Conservation (phyloP, 768 basidiomycete genomes). For the Pisolithus tinctorius region DNA sequence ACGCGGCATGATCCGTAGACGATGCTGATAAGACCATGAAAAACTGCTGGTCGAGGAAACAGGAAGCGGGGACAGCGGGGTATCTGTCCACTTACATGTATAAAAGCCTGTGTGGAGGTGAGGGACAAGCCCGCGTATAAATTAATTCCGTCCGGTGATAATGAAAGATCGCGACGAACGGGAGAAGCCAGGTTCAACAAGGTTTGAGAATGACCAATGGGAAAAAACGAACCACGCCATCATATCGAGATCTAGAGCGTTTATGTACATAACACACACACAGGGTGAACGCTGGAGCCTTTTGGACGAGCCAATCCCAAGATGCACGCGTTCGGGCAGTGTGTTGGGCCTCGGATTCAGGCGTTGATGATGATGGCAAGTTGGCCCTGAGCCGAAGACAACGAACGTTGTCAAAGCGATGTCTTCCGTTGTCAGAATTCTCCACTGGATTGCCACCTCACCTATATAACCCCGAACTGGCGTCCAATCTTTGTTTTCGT, state of each 20-base stretch:
- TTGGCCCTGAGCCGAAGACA: background rate
- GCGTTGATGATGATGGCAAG: background rate
- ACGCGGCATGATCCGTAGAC: background rate
- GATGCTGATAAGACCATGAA: background rate
- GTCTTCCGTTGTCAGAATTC: background rate
- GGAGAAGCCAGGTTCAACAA: background rate
- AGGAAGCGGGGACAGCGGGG: background rate
- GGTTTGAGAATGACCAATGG: background rate
- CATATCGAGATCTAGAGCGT: background rate
- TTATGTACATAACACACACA: background rate
- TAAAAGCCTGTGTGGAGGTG: background rate
- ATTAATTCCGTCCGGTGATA: background rate
- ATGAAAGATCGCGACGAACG: background rate
- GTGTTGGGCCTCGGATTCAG: background rate
- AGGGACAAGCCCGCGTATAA: background rate
- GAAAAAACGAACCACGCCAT: background rate
- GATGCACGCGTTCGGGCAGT: background rate
- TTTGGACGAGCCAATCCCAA: background rate
- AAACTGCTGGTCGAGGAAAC: background rate
- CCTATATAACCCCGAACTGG: background rate
- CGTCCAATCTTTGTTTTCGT: background rate
- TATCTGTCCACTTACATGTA: background rate
- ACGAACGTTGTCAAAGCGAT: background rate
- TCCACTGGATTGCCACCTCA: background rate
- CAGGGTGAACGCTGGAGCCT: background rate